Evolutionary conservation across 2,329 filamentous ascomycete species (phyloP).

Genomic region (Microdochium paspali): DNA sequence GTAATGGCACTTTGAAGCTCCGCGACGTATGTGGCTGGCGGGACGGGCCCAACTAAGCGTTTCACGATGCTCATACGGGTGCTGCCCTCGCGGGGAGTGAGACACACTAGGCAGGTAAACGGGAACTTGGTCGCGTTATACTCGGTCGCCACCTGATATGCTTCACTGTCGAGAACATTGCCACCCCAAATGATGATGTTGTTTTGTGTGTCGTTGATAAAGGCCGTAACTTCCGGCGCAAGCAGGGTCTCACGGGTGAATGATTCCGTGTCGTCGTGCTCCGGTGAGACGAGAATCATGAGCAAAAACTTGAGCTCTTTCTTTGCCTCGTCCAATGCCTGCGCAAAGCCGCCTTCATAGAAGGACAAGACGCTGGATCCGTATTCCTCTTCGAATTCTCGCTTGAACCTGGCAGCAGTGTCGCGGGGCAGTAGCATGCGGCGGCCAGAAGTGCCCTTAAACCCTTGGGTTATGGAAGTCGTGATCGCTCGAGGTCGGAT

Average conservation of each 20-base stretch:
- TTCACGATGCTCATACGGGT: conserved; percentile 87
- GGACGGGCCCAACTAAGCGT: conserved; percentile 63
- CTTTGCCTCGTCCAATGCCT: conserved; percentile 84
- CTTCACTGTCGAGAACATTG: conserved; percentile 85
- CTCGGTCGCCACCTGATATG: conserved; percentile 84
- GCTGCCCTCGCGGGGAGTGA: conserved; percentile 75
- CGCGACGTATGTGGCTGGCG: conserved; percentile 60
- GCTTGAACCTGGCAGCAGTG: conserved; percentile 77
- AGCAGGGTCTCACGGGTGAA: conserved; percentile 81
- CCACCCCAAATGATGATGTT: conserved; percentile 88
- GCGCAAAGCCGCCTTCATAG: conserved; percentile 81
- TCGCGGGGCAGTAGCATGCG: conserved; percentile 76
- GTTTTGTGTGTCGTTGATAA: conserved; percentile 64
- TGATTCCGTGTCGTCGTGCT: conserved; percentile 81
- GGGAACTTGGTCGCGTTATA: conserved; percentile 89
- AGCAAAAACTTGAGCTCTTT: conserved; percentile 84
- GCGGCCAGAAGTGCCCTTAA: conserved; percentile 57
- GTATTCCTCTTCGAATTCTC: conserved; percentile 94
- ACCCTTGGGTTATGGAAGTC: conserved; percentile 39
- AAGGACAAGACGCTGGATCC: conserved; percentile 65
- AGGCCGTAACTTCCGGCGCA: conserved; percentile 61
- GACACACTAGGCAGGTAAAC: conserved; percentile 76
- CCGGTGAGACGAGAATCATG: conserved; percentile 80
- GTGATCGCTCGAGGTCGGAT: conserved; percentile 45
- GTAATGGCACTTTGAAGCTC: conserved; percentile 67